Percentiles rank a stretch among this genome's conserved stretches.
These are phyloP conservation scores for Colletotrichum euphorbiae DNA, from an alignment of 2,329 filamentous ascomycete genomes.

Conservation along the genomic window DNA sequence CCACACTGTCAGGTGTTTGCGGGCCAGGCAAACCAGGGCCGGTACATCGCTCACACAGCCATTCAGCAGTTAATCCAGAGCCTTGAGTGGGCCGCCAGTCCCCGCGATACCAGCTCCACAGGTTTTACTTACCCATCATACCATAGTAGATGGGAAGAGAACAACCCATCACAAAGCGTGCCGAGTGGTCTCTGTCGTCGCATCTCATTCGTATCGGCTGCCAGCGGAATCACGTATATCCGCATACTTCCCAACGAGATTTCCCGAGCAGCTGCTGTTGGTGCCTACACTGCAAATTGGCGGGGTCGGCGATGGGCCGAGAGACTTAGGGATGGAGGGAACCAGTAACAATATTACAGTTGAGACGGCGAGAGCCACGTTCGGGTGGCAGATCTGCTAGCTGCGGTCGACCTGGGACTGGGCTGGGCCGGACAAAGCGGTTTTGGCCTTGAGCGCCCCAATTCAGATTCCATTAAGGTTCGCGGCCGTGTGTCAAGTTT, in stretches of 20 bases:
- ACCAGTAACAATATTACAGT: constrained; percentile 33
- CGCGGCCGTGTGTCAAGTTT: constrained; percentile 39
- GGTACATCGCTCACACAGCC: too few relatives aligned
- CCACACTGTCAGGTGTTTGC: too few relatives aligned
- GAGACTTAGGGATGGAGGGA: constrained; percentile 20
- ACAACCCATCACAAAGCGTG: not conserved
- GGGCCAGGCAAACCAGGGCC: too few relatives aligned
- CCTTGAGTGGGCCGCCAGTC: too few relatives aligned
- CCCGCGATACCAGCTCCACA: too few relatives aligned
- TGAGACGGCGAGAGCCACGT: constrained; percentile 39
- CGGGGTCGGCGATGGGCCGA: constrained; percentile 26
- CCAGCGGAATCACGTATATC: constrained; percentile 16
- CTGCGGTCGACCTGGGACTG: constrained; percentile 34
- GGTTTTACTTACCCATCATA: too few relatives aligned
- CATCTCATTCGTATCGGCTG: not conserved
- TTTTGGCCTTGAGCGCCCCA: constrained; percentile 18
- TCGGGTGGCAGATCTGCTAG: constrained; percentile 40
- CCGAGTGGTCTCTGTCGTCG: constrained; percentile 4
- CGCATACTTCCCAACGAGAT: constrained; percentile 1
- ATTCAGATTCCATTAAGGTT: constrained; percentile 29
- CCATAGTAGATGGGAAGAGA: not conserved
- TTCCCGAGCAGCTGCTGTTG: constrained; percentile 5
- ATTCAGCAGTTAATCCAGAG: too few relatives aligned
- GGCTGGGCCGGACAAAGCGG: constrained; percentile 32
- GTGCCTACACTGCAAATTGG: constrained; percentile 12